Percentiles rank a stretch among this genome's conserved stretches.
Evolutionary conservation across 805 yeast species (phyloP).

Genomic region (Spathaspora gorwiae): DNA sequence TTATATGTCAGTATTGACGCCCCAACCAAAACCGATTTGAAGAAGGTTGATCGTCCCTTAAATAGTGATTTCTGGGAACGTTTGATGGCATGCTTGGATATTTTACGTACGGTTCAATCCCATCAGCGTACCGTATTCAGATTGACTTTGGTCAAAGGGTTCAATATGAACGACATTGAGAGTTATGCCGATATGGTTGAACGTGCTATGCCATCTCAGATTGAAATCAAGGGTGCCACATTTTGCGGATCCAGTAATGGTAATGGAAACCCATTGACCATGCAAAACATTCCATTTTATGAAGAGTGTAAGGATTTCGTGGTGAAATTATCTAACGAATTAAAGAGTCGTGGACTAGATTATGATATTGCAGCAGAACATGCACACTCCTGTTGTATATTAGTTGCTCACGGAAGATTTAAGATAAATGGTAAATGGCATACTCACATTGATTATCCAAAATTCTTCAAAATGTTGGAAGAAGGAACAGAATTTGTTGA

Average conservation of each 20-base stretch:
- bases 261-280: slow-evolving; percentile 83
- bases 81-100: slow-evolving; percentile 73
- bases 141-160: slow-evolving; percentile 86
- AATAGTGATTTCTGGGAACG: slow-evolving; percentile 93
- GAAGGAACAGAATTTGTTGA: slow-evolving; percentile 67
- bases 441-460: slow-evolving; percentile 82
- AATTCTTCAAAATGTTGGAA: slow-evolving; percentile 65
- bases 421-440: slow-evolving; percentile 70
- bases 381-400: slow-evolving; percentile 89
- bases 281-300: slow-evolving; percentile 93
- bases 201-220: slow-evolving; percentile 77
- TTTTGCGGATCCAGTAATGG: slow-evolving; percentile 86
- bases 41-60: slow-evolving; percentile 82
- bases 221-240: slow-evolving; percentile 92
- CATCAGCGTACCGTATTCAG: slow-evolving; percentile 91
- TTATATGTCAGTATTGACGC: slow-evolving; percentile 92
- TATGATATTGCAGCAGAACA: slow-evolving; percentile 92
- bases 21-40: slow-evolving; percentile 74
- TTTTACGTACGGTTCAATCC: slow-evolving; percentile 63
- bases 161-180: slow-evolving; percentile 74
- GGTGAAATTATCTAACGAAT: slow-evolving; percentile 52
- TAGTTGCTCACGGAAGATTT: slow-evolving; percentile 74
- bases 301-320: slow-evolving; percentile 85
- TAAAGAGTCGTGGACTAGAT: slow-evolving; percentile 59
- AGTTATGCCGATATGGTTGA: slow-evolving; percentile 87